These are phyloP conservation scores for Coniochaeta pulveracea DNA, from an alignment of 2,329 filamentous ascomycete genomes.

Conservation along the genomic window DNA sequence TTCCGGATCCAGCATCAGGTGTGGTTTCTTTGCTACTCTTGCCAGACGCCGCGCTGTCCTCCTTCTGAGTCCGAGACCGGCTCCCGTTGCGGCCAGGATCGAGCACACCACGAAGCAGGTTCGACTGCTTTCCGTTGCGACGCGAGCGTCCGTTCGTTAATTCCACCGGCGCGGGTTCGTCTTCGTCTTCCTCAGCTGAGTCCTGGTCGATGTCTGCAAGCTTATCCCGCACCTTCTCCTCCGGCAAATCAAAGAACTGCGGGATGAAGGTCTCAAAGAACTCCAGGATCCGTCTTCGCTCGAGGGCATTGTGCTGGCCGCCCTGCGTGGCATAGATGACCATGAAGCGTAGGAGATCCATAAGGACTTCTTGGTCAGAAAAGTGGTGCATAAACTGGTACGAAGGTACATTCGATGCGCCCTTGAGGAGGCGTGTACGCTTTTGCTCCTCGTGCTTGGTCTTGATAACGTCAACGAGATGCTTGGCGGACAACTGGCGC, in stretches of 20 bases:
- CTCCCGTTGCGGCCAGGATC: conserved; percentile 66
- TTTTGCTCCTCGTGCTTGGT: conserved; percentile 87
- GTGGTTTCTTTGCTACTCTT: conserved; percentile 90
- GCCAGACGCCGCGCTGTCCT: conserved; percentile 63
- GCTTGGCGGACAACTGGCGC: conserved; percentile 80
- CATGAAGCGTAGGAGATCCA: conserved; percentile 51
- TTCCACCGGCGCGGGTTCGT: conserved; percentile 61
- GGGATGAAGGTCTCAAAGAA: conserved; percentile 71
- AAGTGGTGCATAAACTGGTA: conserved; percentile 72
- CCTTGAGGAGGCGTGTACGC: conserved; percentile 53
- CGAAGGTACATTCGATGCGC: conserved; percentile 47
- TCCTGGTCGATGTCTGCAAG: conserved; percentile 59
- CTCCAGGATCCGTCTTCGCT: conserved; percentile 62
- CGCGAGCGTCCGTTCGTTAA: conserved; percentile 56
- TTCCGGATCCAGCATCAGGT: conserved; percentile 67
- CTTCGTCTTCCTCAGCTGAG: conserved; percentile 66
- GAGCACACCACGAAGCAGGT: conserved; percentile 76
- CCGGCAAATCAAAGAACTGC: conserved; percentile 64
- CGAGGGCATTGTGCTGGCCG: conserved; percentile 57
- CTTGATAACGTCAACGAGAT: conserved; percentile 81
- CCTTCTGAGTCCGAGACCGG: conserved; percentile 60
- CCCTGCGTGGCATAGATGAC: conserved; percentile 56
- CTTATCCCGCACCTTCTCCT: conserved; percentile 55
- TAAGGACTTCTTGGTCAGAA: conserved; percentile 55
- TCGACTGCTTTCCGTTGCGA: conserved; percentile 65